These are phyloP conservation scores for Agrocybe chaxingu DNA, from an alignment of 768 basidiomycete genomes.

Conservation along the genomic window DNA sequence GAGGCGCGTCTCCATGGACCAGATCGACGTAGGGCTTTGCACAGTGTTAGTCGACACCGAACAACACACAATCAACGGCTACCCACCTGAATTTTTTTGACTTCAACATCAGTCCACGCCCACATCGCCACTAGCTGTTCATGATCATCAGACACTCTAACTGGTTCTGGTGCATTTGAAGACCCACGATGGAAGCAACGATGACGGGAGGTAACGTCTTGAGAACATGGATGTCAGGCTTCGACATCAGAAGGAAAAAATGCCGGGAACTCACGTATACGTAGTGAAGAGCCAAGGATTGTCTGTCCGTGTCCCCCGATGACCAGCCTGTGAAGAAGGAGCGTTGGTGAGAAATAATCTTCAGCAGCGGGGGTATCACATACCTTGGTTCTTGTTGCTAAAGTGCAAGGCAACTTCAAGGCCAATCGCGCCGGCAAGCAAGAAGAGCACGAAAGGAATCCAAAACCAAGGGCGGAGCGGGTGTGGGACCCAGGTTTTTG, in stretches of 20 bases:
- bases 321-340: constrained; percentile 36
- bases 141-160: no score
- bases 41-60: not conserved
- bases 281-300: constrained; percentile 43
- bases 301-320: constrained; percentile 28
- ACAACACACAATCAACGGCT: not conserved
- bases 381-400: constrained; percentile 43
- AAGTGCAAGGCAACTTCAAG: constrained; percentile 46
- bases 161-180: not conserved
- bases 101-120: constrained; percentile 57
- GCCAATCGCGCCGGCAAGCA: constrained; percentile 37
- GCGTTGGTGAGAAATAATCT: not conserved
- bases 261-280: constrained; percentile 39
- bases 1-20: constrained; percentile 50
- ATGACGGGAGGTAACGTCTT: constrained; percentile 53
- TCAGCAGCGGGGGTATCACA: not conserved
- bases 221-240: not conserved
- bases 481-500: constrained; percentile 35
- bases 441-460: constrained; percentile 35
- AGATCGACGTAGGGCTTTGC: constrained; percentile 55
- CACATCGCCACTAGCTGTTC: constrained; percentile 44
- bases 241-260: not conserved
- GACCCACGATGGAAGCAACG: constrained; percentile 41
- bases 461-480: constrained; percentile 47
- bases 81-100: constrained; percentile 52